Base-by-base conservation (phyloP, 208 protist species). In the Leishmania guyanensis region DNA sequence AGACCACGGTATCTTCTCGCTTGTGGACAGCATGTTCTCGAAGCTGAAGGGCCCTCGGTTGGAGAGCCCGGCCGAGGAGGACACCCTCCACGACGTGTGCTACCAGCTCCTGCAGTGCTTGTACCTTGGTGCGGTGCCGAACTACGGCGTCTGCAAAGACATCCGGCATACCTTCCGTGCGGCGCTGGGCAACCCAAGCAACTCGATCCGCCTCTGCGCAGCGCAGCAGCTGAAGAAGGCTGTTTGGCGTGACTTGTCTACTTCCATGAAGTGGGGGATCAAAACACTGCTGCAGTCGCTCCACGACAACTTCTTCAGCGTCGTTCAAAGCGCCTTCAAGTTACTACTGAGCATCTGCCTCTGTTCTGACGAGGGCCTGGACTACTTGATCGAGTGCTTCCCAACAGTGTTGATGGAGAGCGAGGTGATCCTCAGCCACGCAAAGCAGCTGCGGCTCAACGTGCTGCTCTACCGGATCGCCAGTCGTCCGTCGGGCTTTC, bases 61-160 rank as follows among this genome's bases (percentile, higher is more conserved):
- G 33, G 86, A 79, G 43, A 76, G 72, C 29, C 62, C 86, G 0
- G 70, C 58, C 8, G 69, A 80, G 70, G 73, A 80, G 78, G 92
- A 93, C 78, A 94, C 91, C 6, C 80, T 96, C n/a, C 86, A 90
- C 56, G 90, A 95, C 66, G 95, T 97, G 73, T 95, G 93, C 72
- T 84, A 91, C 76, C 85, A 91, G 77, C 82, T 98, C 20, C 85
- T 98, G 83, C 91, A 89, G 70, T 91, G 90, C 76, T 74, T 98
- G 10, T 90, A 91, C 82, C 84, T 96, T 58, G 89, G 95, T 79
- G 89, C 91, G 4, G 95, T 98, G 62, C 93, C 95, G 2, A 98
- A 98, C 86, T 96, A 94, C 85, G 95, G 95, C 58, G 93, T 98
- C 62, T 96, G 95, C 89, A 90, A 97, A 50, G 93, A 95, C 70